Conservation (phyloP, 805 yeast species). For the Suhomyces canberraensis region DNA sequence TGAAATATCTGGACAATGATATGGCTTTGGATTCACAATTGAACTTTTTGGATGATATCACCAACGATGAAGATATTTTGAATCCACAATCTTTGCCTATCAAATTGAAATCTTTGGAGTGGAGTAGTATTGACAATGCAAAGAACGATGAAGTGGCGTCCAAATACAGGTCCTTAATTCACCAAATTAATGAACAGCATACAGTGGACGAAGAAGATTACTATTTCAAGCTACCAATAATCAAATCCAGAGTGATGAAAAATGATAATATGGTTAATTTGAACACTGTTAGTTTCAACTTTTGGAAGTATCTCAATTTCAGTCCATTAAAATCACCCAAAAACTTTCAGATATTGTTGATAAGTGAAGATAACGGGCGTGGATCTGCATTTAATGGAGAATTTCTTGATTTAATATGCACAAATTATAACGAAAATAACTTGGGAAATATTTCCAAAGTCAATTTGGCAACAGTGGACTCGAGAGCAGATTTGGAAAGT, state of each 20-base stretch:
- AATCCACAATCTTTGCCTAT: constrained; percentile 22
- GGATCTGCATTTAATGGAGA: constrained; percentile 25
- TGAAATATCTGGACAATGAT: constrained; percentile 15
- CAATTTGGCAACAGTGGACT: constrained; percentile 24
- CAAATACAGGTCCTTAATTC: constrained; percentile 18
- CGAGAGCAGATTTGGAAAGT: constrained; percentile 26
- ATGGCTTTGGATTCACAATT: constrained; percentile 27
- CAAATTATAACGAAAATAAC: constrained; percentile 46
- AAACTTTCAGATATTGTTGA: constrained; percentile 48
- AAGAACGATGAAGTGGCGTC: constrained; percentile 14
- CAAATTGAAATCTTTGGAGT: constrained; percentile 25
- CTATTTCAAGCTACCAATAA: constrained; percentile 21
- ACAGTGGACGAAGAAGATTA: constrained; percentile 15
- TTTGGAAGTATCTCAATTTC: constrained; percentile 58
- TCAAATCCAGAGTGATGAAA: constrained; percentile 29
- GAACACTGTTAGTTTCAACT: constrained; percentile 41
- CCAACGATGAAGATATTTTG: constrained; percentile 25
- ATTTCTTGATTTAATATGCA: constrained; percentile 41
- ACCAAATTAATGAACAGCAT: constrained; percentile 7
- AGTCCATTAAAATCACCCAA: constrained; percentile 51
- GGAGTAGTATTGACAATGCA: constrained; percentile 31
- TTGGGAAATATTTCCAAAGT: constrained; percentile 45
- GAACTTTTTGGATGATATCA: constrained; percentile 36
- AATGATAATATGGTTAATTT: constrained; percentile 45
- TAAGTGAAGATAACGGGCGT: constrained; percentile 30